Evolutionary conservation across 2,329 filamentous ascomycete species (phyloP).

Genomic region (Penicillium concentricum): DNA sequence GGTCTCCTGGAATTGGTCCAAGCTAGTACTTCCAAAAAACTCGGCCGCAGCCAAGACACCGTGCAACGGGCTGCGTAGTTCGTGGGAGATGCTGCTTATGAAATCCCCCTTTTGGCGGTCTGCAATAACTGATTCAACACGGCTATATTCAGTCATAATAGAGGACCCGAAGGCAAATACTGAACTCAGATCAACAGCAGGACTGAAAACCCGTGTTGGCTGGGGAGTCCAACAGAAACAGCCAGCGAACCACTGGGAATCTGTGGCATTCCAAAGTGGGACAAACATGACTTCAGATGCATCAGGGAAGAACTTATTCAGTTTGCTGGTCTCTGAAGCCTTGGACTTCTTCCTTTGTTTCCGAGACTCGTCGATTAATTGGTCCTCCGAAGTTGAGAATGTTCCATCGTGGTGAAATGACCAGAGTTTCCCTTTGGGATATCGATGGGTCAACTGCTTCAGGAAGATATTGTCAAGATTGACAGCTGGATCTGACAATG

Average conservation of each 20-base stretch:
- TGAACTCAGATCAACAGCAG: slow-evolving; percentile 32
- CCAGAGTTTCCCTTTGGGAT: slow-evolving; percentile 17
- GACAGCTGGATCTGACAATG: slow-evolving; percentile 2
- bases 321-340: slow-evolving; percentile 6
- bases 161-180: slow-evolving; percentile 36
- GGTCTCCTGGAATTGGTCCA: slow-evolving; percentile 38
- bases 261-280: slow-evolving; percentile 34
- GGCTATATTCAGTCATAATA: slow-evolving; percentile 38
- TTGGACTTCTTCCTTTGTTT: slow-evolving; percentile 2
- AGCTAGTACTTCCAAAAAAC: slow-evolving; percentile 46
- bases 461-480: slow-evolving; percentile 14
- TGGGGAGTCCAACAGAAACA: slow-evolving; percentile 25
- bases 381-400: slow-evolving; percentile 17
- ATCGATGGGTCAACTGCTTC: slow-evolving; percentile 8
- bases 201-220: slow-evolving; percentile 25
- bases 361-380: slow-evolving; percentile 47
- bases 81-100: slow-evolving; percentile 52
- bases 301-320: slow-evolving; percentile 21
- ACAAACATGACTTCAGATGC: slow-evolving; percentile 29
- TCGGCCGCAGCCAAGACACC: slow-evolving; percentile 49
- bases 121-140: slow-evolving; percentile 32
- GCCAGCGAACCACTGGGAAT: slow-evolving; percentile 31
- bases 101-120: slow-evolving; percentile 53
- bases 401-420: slow-evolving; percentile 16
- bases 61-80: slow-evolving; percentile 48